Evolutionary conservation across 1,284 basidiomycete species (phyloP).

Genomic region (Jaminaea rosea): DNA sequence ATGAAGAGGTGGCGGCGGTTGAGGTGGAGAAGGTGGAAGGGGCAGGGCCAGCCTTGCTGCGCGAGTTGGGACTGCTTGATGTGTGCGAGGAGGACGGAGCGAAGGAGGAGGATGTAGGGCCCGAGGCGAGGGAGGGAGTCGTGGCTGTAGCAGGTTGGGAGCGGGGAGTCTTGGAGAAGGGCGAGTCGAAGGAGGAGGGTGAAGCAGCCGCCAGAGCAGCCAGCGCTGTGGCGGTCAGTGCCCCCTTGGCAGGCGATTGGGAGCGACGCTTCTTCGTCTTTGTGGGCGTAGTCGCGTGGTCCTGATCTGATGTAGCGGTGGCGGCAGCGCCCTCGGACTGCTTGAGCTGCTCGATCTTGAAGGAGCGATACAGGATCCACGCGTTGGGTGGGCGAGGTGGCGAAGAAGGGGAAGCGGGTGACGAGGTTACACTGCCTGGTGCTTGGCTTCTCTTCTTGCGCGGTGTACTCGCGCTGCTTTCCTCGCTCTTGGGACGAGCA

Average conservation of each 20-base stretch:
- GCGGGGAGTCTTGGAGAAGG: not conserved
- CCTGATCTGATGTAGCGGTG: not conserved
- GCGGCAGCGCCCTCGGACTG: not conserved
- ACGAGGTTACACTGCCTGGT: no score
- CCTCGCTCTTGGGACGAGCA: no score
- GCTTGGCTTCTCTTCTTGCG: no score
- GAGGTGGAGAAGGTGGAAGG: not conserved
- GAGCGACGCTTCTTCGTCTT: not conserved
- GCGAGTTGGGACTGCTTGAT: no score
- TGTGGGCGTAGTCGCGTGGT: not conserved
- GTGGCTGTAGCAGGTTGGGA: no score
- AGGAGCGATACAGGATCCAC: constrained; percentile 81
- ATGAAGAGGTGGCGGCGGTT: not conserved
- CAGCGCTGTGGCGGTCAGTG: not conserved
- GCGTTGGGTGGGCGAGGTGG: constrained; percentile 72
- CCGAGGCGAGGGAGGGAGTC: not conserved
- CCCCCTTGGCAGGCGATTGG: no score
- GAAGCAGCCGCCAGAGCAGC: not conserved
- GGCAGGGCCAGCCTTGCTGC: no score
- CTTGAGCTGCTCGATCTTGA: constrained; percentile 51
- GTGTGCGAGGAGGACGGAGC: no score
- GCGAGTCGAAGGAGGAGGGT: not conserved
- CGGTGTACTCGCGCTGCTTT: no score
- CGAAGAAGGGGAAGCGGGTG: not conserved
- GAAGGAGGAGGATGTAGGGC: not conserved